These are phyloP conservation scores for Phylloporus arenicola DNA, from an alignment of 768 basidiomycete species.

Conservation along the genomic window DNA sequence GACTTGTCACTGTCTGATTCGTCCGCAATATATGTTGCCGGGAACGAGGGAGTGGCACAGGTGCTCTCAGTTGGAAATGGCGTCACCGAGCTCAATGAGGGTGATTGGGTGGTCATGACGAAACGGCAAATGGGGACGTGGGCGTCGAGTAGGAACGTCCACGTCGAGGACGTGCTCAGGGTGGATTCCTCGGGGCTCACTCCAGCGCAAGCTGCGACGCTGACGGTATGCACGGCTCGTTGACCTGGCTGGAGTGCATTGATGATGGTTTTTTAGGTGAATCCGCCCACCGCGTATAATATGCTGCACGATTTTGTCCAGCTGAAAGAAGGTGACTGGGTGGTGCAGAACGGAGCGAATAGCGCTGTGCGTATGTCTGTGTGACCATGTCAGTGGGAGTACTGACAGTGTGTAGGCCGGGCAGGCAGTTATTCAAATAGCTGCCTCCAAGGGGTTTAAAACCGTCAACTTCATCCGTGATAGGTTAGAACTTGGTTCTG, in stretches of 20 bases:
- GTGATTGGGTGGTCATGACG: slow-evolving; percentile 73
- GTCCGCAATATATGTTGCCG: slow-evolving; percentile 52
- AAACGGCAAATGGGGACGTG: slow-evolving; percentile 74
- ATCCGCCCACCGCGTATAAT: slow-evolving; percentile 78
- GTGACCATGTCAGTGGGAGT: not conserved
- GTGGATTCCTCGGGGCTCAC: slow-evolving; percentile 48
- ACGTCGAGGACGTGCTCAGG: slow-evolving; percentile 51
- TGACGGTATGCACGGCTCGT: slow-evolving; percentile 47
- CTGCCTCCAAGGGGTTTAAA: slow-evolving; percentile 60
- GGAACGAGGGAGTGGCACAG: slow-evolving; percentile 73
- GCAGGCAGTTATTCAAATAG: slow-evolving; percentile 83
- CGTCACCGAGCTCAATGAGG: slow-evolving; percentile 42
- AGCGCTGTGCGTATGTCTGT: slow-evolving; percentile 53
- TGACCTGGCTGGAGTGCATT: not conserved
- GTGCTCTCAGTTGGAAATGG: slow-evolving; percentile 57
- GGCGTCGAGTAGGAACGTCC: slow-evolving; percentile 53
- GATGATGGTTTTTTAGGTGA: slow-evolving; percentile 44
- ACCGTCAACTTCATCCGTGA: slow-evolving; percentile 80
- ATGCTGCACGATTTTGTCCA: slow-evolving; percentile 70
- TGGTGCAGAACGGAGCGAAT: slow-evolving; percentile 84
- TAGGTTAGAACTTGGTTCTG: slow-evolving; percentile 40
- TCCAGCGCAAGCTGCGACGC: slow-evolving; percentile 66
- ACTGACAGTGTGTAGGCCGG: slow-evolving; percentile 50
- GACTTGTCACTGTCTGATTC: slow-evolving; percentile 29
- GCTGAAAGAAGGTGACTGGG: slow-evolving; percentile 67